Evolutionary conservation across 2,329 filamentous ascomycete genomes (phyloP).

Genomic region (Blastomyces gilchristii): DNA sequence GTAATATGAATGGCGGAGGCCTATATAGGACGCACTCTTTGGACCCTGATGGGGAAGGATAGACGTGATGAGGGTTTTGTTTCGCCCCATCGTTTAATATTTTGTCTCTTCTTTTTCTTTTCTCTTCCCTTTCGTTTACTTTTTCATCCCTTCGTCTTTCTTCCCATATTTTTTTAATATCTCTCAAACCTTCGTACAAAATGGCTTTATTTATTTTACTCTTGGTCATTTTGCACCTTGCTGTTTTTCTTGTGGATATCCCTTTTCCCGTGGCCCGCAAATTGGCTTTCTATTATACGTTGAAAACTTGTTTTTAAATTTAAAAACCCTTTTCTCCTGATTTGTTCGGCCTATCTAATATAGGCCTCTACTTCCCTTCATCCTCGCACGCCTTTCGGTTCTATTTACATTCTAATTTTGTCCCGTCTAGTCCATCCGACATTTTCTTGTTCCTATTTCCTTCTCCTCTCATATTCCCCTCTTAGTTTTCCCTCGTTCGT

Average conservation of each 20-base stretch:
- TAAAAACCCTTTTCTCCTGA: not conserved
- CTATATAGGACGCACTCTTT: conserved; percentile 26
- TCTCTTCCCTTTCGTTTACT: conserved; percentile 6
- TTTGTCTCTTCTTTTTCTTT: not conserved
- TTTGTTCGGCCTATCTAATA: not conserved
- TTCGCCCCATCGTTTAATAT: not conserved
- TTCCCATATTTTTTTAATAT: conserved; percentile 3
- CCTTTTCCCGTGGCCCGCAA: not conserved
- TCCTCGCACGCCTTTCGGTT: not conserved
- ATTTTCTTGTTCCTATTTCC: not conserved
- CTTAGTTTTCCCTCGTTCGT: not conserved
- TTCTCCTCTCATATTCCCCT: not conserved
- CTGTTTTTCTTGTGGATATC: conserved; percentile 2
- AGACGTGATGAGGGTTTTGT: not conserved
- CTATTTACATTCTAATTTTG: not conserved
- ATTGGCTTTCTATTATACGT: conserved; percentile 1
- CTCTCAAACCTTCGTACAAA: conserved; percentile 7
- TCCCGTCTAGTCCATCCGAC: not conserved
- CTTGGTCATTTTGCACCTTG: not conserved
- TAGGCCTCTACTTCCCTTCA: not conserved
- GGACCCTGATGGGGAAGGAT: conserved; percentile 21
- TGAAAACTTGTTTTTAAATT: not conserved
- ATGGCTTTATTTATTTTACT: conserved; percentile 1
- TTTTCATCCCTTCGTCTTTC: conserved; percentile 11
- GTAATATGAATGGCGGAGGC: conserved; percentile 17